phyloP scores from a whole-genome alignment of 768 basidiomycete species.

The Tylopilus plumbeoviolaceoides region DNA sequence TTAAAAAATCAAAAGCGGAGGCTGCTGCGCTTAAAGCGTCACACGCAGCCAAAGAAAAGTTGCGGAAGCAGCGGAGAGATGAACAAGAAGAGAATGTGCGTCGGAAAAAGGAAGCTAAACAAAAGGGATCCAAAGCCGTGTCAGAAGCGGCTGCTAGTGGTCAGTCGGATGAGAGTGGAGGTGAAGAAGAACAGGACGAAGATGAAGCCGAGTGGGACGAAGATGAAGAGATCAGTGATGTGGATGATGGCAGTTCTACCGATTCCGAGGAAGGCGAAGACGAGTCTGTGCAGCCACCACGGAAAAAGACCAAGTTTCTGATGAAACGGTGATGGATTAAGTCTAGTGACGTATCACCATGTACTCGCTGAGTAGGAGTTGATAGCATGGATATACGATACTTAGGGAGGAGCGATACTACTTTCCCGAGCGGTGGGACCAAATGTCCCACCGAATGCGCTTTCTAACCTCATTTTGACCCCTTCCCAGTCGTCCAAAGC shows the following conservation, averaged over 20 bases:
- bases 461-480: slow-evolving; percentile 72
- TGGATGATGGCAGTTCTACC: slow-evolving; percentile 40
- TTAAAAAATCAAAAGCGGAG: slow-evolving; percentile 86
- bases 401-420: slow-evolving; percentile 15
- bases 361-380: slow-evolving; percentile 5
- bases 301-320: slow-evolving; percentile 53
- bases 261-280: slow-evolving; percentile 43
- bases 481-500: slow-evolving; percentile 94
- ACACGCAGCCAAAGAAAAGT: slow-evolving; percentile 72
- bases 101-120: slow-evolving; percentile 60
- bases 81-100: slow-evolving; percentile 92
- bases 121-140: slow-evolving; percentile 23
- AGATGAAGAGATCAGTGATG: slow-evolving; percentile 63
- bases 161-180: slow-evolving; percentile 40
- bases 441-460: slow-evolving; percentile 45
- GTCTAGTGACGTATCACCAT: slow-evolving; percentile 9
- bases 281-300: slow-evolving; percentile 45
- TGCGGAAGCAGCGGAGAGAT: slow-evolving; percentile 73
- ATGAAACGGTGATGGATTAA: slow-evolving; percentile 40
- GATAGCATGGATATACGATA: slow-evolving; percentile 8
- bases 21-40: slow-evolving; percentile 60
- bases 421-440: slow-evolving; percentile 19
- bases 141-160: slow-evolving; percentile 35
- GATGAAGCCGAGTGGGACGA: slow-evolving; percentile 49
- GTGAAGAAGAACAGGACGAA: slow-evolving; percentile 34